Evolutionary conservation across 2,329 filamentous ascomycete genomes (phyloP), one percentile per base, ranked within the genome.

Genomic region (Neoarthrinium moseri): DNA sequence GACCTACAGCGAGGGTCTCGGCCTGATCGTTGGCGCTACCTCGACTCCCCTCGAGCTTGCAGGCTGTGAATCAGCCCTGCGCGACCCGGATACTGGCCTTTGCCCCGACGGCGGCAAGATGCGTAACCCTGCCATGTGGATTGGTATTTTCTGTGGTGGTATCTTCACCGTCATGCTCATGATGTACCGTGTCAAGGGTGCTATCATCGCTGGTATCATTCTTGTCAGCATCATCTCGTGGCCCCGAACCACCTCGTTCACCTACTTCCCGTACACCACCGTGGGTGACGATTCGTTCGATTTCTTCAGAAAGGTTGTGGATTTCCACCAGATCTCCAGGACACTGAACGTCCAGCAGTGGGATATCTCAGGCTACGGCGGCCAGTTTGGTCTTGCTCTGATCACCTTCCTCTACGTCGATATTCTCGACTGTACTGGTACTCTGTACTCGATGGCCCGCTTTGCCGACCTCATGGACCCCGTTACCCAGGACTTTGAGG

Each of bases 381-480:
- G 81, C 4, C 84, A 94, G 59, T 95, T 95, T 59, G 87, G 86
- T 22, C 75, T 94, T 40, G 90, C 90, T 1, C 82, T 95, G 52
- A 84, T 95, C 64, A 95, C 90, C 3, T 95, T 95, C 70, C 75
- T 95, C 18, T 95, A 95, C 59, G 89, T 95, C 53, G 90, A 95
- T 59, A 92, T 95, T 50, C 80, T 95, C 35, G 90, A 95, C 65
- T 85, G 83, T 54, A 95, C 90, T 0, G 90, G 89, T 56, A 95
- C 89, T 1, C 72, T 95, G 48, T 95, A 95, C 70, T 88, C 88
- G 17, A 95, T 95, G 89, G 90, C 90, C 15, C 84, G 86, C 23
- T 94, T 92, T 65, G 86, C 85, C 54, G 83, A 87, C 35, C 81
- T 87, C 46, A 85, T 95, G 60, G 87, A 95, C 55, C 86, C 89